Conservation (phyloP, 2,329 filamentous ascomycete genomes). For the Fusarium annulatum region DNA sequence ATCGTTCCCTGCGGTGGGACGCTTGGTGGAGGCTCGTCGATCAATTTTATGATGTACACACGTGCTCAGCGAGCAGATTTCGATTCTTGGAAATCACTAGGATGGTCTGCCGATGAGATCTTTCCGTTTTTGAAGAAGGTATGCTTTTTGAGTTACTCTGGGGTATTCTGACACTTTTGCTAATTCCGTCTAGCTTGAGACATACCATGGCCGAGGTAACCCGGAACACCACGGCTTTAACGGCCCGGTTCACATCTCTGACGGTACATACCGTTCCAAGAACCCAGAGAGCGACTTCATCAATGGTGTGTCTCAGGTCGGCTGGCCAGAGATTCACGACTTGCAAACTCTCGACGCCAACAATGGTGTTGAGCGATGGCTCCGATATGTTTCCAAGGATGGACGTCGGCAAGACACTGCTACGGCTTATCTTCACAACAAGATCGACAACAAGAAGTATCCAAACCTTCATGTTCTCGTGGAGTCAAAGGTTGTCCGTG, state of each 20-base stretch:
- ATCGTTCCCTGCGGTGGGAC: constrained; percentile 45
- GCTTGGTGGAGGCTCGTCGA: constrained; percentile 48
- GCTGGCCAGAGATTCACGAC: constrained; percentile 64
- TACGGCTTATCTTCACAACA: constrained; percentile 56
- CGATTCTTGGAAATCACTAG: constrained; percentile 50
- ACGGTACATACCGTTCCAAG: constrained; percentile 57
- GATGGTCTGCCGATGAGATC: constrained; percentile 50
- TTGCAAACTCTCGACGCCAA: constrained; percentile 60
- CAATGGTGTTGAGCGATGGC: constrained; percentile 47
- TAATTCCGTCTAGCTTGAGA: constrained; percentile 58
- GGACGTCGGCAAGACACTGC: constrained; percentile 70
- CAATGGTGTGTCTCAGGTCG: constrained; percentile 57
- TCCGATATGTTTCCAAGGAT: constrained; percentile 57
- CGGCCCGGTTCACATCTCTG: constrained; percentile 67
- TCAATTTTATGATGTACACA: constrained; percentile 50
- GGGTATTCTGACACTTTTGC: background rate
- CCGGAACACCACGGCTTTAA: constrained; percentile 61
- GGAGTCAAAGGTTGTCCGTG: constrained; percentile 65
- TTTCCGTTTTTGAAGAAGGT: constrained; percentile 49
- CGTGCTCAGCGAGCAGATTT: constrained; percentile 48
- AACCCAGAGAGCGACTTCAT: constrained; percentile 61
- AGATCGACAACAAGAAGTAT: constrained; percentile 52
- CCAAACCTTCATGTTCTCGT: constrained; percentile 70
- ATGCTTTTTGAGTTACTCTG: background rate
- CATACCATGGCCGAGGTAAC: constrained; percentile 61